Evolutionary conservation across 2,329 filamentous ascomycete genomes (phyloP), one percentile per base, ranked within the genome.

Genomic region (Fusarium miscanthi): DNA sequence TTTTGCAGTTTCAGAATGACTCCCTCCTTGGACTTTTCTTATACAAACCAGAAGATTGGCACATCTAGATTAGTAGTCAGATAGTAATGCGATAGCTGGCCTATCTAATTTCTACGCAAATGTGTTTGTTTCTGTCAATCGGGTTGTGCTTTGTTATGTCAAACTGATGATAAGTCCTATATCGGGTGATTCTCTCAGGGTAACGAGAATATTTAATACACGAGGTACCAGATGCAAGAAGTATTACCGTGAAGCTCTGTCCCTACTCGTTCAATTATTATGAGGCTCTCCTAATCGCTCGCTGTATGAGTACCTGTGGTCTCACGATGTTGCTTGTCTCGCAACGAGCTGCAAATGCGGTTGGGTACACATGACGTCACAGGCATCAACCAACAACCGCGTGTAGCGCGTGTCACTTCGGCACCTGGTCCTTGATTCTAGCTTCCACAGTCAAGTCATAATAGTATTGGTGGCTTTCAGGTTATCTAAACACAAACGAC

Each of bases 1-100:
- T 69, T 61, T 53, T 37, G 30, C 51, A n/a, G 35, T 54, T 62
- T 35, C 35, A 54, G 56, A 65, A 66, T 58, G 57, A 57, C 31
- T 66, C 52, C n/a, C 27, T 57, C 35, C 23, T 40, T 45, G 27
- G 17, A 23, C 46, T 17, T 31, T 42, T 57, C 31, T 30, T 41
- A 58, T 57, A 37, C 19, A 69, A 41, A 52, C 45, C 42, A 51
- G 42, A 49, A 70, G 38, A 66, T 51, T 65, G 43, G 23, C 38
- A 58, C 25, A 60, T 45, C n/a, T 59, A 58, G 27, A 62, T 25
- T 5, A 25, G 23, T 23, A 65, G 30, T 49, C 33, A 62, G 49
- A 72, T 69, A 73, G 63, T 66, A 73, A 73, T 74, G 59, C 5
- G 63, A 73, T 72, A 72, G 71, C 71, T 65, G 71, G 71, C 57